These are phyloP conservation scores for Neurospora sp. DNA, from an alignment of 495 filamentous ascomycete species.

Conservation along the genomic window DNA sequence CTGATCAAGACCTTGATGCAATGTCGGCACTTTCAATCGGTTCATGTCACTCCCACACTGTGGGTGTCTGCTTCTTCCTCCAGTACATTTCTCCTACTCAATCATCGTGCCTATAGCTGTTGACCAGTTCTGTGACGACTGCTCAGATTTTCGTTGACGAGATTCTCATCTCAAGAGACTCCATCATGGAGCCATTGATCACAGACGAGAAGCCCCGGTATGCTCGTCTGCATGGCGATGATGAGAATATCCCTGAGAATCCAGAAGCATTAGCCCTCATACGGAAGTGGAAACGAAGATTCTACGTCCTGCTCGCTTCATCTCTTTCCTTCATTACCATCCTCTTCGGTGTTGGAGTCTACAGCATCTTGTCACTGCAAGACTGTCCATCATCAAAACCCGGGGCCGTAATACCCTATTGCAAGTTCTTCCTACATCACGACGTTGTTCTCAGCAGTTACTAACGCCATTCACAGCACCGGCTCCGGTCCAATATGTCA, in stretches of 20 bases:
- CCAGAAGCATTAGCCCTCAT: not conserved
- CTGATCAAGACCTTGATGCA: not conserved
- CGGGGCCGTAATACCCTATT: conserved; percentile 1
- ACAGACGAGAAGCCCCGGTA: not conserved
- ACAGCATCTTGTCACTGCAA: not conserved
- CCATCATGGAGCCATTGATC: not conserved
- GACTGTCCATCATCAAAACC: not conserved
- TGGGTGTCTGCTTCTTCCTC: not conserved
- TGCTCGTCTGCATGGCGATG: not conserved
- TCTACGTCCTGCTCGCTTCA: conserved; percentile 1
- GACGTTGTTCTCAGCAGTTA: not conserved
- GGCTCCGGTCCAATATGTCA: conserved; percentile 9
- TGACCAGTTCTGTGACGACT: not conserved
- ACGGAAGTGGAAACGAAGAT: not conserved
- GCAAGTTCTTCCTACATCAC: not conserved
- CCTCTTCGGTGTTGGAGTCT: not conserved
- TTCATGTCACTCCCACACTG: not conserved
- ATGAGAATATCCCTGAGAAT: not conserved
- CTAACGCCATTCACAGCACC: conserved; percentile 4
- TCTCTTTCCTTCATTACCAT: not conserved
- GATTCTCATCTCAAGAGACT: not conserved
- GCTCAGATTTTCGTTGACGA: not conserved
- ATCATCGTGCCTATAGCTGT: not conserved
- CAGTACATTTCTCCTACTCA: not conserved
- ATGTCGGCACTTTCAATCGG: not conserved